Conservation (phyloP, 371 early-diverging fungal species). For the Umbelopsis sp. region DNA sequence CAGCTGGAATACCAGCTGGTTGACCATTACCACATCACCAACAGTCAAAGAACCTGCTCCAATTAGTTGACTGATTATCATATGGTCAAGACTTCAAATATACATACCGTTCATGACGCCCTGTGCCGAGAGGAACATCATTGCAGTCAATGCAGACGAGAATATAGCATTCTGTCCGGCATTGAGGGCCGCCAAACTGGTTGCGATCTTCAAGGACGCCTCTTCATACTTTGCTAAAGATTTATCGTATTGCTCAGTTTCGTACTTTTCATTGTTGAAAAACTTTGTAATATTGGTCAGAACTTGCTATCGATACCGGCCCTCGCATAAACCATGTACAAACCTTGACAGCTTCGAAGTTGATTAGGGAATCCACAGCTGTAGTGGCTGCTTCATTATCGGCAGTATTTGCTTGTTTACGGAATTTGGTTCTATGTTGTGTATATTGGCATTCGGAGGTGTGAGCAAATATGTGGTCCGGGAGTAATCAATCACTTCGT, state of each 20-base stretch:
- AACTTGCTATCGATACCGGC: neutral
- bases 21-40: slow-evolving; percentile 97
- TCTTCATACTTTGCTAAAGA: slow-evolving; percentile 87
- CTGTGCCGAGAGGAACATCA: slow-evolving; percentile 93
- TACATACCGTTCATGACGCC: slow-evolving; percentile 74
- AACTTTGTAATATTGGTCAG: slow-evolving; percentile 46
- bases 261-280: slow-evolving; percentile 90
- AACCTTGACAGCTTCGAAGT: slow-evolving; percentile 94
- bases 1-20: slow-evolving; percentile 93
- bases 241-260: slow-evolving; percentile 82
- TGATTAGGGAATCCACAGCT: slow-evolving; percentile 92
- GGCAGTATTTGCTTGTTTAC: slow-evolving; percentile 90
- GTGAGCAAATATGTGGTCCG: neutral
- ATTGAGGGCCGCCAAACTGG: slow-evolving; percentile 88
- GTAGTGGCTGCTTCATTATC: slow-evolving; percentile 93
- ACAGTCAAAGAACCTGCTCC: slow-evolving; percentile 75
- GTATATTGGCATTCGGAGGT: neutral
- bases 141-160: slow-evolving; percentile 81
- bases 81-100: neutral
- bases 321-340: neutral
- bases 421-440: slow-evolving; percentile 70
- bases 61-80: neutral
- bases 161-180: slow-evolving; percentile 95
- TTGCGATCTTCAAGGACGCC: slow-evolving; percentile 88
- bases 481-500: neutral